Conservation (phyloP, 306 rosid genomes). For the Crataegus laevigata region DNA sequence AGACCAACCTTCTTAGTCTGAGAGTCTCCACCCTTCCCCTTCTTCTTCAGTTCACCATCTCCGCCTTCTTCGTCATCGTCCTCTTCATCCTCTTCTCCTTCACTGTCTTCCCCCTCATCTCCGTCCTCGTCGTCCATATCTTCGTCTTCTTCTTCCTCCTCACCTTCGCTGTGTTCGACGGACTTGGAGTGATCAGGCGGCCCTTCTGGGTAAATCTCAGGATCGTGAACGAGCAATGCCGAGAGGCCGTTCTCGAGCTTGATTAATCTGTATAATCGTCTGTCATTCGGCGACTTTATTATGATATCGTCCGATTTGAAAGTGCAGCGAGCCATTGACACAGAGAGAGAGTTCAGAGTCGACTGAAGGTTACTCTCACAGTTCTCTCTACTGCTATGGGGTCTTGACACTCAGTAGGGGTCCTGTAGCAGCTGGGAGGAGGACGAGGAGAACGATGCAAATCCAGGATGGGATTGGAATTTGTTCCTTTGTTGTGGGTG, state of each 20-base stretch:
- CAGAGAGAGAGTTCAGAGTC: not conserved
- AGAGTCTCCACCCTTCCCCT: slow-evolving; percentile 33
- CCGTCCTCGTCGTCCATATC: slow-evolving; percentile 12
- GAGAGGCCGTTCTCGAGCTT: slow-evolving; percentile 66
- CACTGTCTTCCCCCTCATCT: not conserved
- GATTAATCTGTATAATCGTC: slow-evolving; percentile 54
- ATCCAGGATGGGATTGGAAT: not conserved
- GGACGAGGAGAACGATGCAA: not conserved
- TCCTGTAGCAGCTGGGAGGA: not conserved
- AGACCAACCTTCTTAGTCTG: slow-evolving; percentile 76
- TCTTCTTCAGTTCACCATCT: slow-evolving; percentile 25
- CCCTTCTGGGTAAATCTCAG: slow-evolving; percentile 71
- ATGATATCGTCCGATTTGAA: slow-evolving; percentile 55
- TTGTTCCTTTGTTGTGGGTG: not conserved
- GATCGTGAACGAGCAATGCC: slow-evolving; percentile 83
- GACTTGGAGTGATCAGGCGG: slow-evolving; percentile 23
- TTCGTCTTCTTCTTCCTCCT: slow-evolving; percentile 20
- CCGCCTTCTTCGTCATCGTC: slow-evolving; percentile 21
- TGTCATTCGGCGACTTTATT: slow-evolving; percentile 71
- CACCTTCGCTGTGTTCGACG: slow-evolving; percentile 21
- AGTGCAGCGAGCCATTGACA: slow-evolving; percentile 13
- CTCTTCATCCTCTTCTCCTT: not conserved
- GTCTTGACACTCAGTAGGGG: not conserved
- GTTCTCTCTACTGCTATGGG: not conserved
- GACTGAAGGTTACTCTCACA: not conserved